Evolutionary conservation across 768 basidiomycete species (phyloP), one percentile per base, ranked within the genome.

Genomic region (Rhodotorula babjevae): DNA sequence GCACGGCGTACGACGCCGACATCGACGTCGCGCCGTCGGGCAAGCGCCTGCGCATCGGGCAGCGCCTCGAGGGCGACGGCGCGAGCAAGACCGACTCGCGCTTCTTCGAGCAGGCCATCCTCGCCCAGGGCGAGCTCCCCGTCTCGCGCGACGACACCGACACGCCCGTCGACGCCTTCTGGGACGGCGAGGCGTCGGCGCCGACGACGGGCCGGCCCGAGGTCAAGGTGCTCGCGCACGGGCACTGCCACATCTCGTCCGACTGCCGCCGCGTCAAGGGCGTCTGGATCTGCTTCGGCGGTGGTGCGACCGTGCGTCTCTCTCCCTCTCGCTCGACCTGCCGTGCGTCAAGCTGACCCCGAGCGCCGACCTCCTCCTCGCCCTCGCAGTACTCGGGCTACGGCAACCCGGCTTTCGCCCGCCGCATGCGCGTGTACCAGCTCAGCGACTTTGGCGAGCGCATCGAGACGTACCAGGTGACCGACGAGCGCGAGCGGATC

Each of bases 261-360:
- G 63, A 93, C 75, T 96, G 94, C 77, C 85, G 88, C 76, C 86
- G 93, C 25, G 85, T 92, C 27, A 85, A 88, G 68, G 91, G 91
- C 18, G 85, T 97, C 23, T 97, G 95, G 94, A 82, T 88, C 73
- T 96, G 93, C 81, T 94, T 94, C 79, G 89, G 89, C 15, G 91
- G 91, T 53, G 91, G 90, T 80, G 46, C 57, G 27, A 31, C 40
- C 29, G 47, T 55, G 36, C n/a, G 57, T 29, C 40, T 47, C 52
- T 14, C 27, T 19, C 21, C 66, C 65, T 77, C 31, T 79, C 46
- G n/a, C 44, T 29, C n/a, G 7, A 49, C 56, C 46, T 47, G 12
- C 29, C 21, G 10, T 47, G 29, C 14, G 0, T 42, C 23, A 2
- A n/a, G n/a, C n/a, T n/a, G n/a, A n/a, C n/a, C n/a, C n/a, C n/a